Evolutionary conservation across 2,329 filamentous ascomycete genomes (phyloP).

Genomic region (Claviceps sp.): DNA sequence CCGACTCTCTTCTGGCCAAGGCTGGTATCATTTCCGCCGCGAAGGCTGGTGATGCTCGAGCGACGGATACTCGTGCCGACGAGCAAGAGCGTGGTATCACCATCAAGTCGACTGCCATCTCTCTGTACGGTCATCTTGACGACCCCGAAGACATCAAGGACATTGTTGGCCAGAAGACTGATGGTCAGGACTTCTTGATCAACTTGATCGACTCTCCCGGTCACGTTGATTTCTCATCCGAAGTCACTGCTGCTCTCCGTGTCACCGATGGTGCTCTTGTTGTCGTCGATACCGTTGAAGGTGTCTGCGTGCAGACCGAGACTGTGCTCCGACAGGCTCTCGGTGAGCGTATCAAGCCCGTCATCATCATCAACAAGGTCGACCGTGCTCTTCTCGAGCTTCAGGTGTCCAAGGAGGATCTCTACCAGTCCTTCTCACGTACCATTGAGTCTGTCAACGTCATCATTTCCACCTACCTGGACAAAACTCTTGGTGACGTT

Average conservation of each 20-base stretch:
- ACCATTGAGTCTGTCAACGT: constrained; percentile 99
- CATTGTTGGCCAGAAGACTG: constrained; percentile 73
- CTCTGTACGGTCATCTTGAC: constrained; percentile 76
- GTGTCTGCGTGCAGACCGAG: constrained; percentile 99
- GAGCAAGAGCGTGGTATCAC: constrained; percentile 99
- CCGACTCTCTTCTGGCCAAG: constrained; percentile 97
- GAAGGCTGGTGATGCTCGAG: constrained; percentile 91
- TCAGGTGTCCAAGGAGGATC: constrained; percentile 95
- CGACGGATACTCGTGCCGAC: constrained; percentile 92
- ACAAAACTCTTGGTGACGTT: constrained; percentile 93
- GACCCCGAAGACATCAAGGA: constrained; percentile 87
- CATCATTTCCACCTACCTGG: constrained; percentile 97
- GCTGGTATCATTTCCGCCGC: constrained; percentile 98
- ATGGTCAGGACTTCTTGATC: constrained; percentile 97
- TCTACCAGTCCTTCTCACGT: constrained; percentile 99
- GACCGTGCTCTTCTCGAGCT: constrained; percentile 98
- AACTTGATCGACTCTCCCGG: constrained; percentile 99
- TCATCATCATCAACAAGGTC: constrained; percentile 99
- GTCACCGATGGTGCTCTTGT: constrained; percentile 99
- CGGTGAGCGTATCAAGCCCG: constrained; percentile 99
- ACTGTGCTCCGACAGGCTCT: constrained; percentile 98
- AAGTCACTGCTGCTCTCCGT: constrained; percentile 98
- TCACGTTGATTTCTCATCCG: constrained; percentile 99
- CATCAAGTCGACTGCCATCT: constrained; percentile 99
- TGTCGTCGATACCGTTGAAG: constrained; percentile 98